A percentile compares a stretch with the other conserved stretches of the same genome.
These are phyloP conservation scores for Xylaria sp. DNA, from an alignment of 2,329 filamentous ascomycete genomes.

Conservation along the genomic window DNA sequence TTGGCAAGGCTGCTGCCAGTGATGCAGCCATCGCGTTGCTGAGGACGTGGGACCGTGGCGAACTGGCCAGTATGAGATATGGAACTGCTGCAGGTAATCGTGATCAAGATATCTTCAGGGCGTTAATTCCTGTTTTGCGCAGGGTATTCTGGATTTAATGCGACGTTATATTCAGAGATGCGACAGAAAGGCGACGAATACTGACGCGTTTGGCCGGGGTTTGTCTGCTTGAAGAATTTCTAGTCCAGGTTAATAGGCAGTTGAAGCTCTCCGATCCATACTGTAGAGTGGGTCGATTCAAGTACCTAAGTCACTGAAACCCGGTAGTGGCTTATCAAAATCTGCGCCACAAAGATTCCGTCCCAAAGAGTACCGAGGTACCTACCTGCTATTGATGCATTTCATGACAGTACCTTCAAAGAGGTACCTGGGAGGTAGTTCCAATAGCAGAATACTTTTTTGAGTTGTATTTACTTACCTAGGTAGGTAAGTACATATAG, in stretches of 20 bases:
- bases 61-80: background rate
- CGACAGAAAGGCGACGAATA: slow-evolving; percentile 12
- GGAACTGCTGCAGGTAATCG: background rate
- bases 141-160: background rate
- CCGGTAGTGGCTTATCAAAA: slow-evolving; percentile 20
- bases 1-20: slow-evolving; percentile 83
- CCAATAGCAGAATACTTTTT: no score
- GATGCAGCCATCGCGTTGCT: slow-evolving; percentile 70
- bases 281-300: slow-evolving; percentile 30
- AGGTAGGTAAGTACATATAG: no score
- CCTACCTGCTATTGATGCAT: no score
- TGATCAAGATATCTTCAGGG: background rate
- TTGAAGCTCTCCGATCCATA: slow-evolving; percentile 37
- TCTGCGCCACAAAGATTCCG: slow-evolving; percentile 29
- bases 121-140: background rate
- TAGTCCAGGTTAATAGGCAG: background rate
- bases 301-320: background rate
- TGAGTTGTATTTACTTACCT: no score
- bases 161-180: background rate
- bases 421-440: no score
- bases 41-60: slow-evolving; percentile 23
- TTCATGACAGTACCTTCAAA: no score
- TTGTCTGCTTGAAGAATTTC: slow-evolving; percentile 31
- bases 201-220: slow-evolving; percentile 16
- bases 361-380: no score